Evolutionary conservation across 768 basidiomycete genomes (phyloP).

Genomic region (Mycena rosella): DNA sequence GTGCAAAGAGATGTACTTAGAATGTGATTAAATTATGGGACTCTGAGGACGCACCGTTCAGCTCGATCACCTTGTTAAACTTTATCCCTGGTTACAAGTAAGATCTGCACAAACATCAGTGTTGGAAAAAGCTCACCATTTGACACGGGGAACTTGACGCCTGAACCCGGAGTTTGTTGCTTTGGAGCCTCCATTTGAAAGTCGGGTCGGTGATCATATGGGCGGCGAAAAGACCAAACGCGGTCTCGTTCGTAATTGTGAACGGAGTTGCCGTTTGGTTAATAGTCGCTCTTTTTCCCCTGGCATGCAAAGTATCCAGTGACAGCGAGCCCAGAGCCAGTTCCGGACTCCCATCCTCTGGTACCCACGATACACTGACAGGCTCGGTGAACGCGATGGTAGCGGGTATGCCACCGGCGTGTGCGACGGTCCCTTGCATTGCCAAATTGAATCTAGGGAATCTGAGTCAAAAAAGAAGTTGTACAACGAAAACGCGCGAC

Average conservation of each 20-base stretch:
- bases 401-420: slow-evolving; percentile 76
- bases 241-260: slow-evolving; percentile 64
- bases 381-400: slow-evolving; percentile 71
- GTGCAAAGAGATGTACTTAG: slow-evolving; percentile 17
- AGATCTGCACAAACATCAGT: neutral
- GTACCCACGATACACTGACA: slow-evolving; percentile 71
- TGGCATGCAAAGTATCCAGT: slow-evolving; percentile 62
- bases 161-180: slow-evolving; percentile 69
- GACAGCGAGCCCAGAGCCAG: slow-evolving; percentile 67
- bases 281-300: slow-evolving; percentile 68
- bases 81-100: slow-evolving; percentile 57
- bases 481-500: slow-evolving; percentile 38
- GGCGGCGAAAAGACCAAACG: slow-evolving; percentile 72
- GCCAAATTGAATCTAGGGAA: slow-evolving; percentile 61
- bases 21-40: neutral
- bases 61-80: slow-evolving; percentile 70
- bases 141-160: slow-evolving; percentile 77
- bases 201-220: slow-evolving; percentile 74
- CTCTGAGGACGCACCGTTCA: slow-evolving; percentile 59
- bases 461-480: neutral
- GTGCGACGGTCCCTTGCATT: slow-evolving; percentile 70
- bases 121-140: slow-evolving; percentile 45
- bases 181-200: slow-evolving; percentile 77
- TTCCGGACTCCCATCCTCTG: slow-evolving; percentile 54
- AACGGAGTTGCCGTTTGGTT: slow-evolving; percentile 70